These are phyloP conservation scores for bread wheat (Triticum aestivum) DNA, from an alignment of 176 grass and related monocot species.

Conservation along the genomic window IWGSC_CS_RefSeq_v2.1 NC_057814.1:19810337-19810836, in stretches of 20 bases:
- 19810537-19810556: conserved; percentile 1
- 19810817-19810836: neutral
- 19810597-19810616: neutral
- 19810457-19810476: neutral
- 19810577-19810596: neutral
- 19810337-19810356: neutral
- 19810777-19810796: neutral
- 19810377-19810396: neutral
- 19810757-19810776: neutral
- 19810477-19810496: neutral
- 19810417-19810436: neutral
- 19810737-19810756: neutral
- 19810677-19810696: neutral
- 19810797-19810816: neutral
- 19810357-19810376: neutral
- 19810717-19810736: neutral
- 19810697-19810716: neutral
- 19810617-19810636: neutral
- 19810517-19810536: neutral
- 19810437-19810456: neutral
- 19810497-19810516: neutral
- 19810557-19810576: neutral
- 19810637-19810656: neutral
- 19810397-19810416: neutral
- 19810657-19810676: neutral